Percentiles rank a stretch among this genome's conserved stretches.
phyloP scores from a whole-genome alignment of 75 land plant species.

The Gnetum montanum region DNA sequence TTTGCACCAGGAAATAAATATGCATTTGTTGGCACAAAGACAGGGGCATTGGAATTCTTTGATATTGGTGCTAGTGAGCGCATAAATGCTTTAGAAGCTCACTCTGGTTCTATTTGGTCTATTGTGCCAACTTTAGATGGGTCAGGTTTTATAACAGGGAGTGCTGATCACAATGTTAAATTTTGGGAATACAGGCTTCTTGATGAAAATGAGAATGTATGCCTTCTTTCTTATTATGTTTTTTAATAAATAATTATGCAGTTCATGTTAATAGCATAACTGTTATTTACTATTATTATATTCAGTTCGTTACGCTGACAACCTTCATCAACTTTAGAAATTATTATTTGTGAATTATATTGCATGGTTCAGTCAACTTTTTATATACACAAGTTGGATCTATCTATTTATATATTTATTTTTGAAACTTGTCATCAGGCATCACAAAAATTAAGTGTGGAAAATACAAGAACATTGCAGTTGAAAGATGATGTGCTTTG shows the following conservation, averaged over 20 bases:
- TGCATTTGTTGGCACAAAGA: constrained; percentile 88
- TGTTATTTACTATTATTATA: too few species aligned
- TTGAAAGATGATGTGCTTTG: constrained; percentile 79
- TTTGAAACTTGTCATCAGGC: too few species aligned
- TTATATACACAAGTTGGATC: too few species aligned
- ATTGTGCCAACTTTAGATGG: constrained; percentile 64
- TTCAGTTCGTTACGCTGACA: too few species aligned
- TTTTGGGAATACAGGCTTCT: constrained; percentile 78
- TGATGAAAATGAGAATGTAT: constrained; percentile 41
- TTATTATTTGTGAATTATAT: too few species aligned
- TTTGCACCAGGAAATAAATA: constrained; percentile 71
- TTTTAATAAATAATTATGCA: too few species aligned
- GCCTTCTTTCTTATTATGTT: constrained; percentile 11
- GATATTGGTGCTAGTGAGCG: constrained; percentile 78
- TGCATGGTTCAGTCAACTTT: too few species aligned
- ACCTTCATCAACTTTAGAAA: too few species aligned
- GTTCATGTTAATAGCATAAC: too few species aligned
- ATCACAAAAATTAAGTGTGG: constrained; percentile 35
- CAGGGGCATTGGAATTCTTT: constrained; percentile 72
- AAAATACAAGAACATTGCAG: constrained; percentile 58
- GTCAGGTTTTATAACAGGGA: constrained; percentile 81
- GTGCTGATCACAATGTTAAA: constrained; percentile 87
- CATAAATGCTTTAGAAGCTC: constrained; percentile 66
- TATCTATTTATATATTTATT: too few species aligned
- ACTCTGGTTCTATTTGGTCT: constrained; percentile 57